Evolutionary conservation across 2,329 filamentous ascomycete species (phyloP), one percentile per base, ranked within the genome.

Genomic region (Biscogniauxia marginata): DNA sequence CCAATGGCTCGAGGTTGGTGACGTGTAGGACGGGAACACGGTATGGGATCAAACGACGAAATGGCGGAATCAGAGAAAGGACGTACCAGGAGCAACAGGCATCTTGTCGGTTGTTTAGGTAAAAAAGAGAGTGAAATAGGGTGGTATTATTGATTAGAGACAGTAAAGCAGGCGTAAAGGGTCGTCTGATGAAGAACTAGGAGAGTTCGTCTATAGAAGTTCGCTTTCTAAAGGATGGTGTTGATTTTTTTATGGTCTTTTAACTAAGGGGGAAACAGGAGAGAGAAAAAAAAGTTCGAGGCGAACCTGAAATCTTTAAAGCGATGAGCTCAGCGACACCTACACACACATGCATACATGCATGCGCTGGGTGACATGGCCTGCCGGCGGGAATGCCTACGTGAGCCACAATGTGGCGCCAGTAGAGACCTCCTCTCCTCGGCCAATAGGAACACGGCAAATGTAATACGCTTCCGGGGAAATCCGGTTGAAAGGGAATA

Each of bases 41-140:
- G 53, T 49, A 49, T 25, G 18, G 22, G 55, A 46, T 34, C 44
- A 57, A 24, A 47, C 44, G 46, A 56, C 60, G 53, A 63, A 59
- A 61, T 25, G 48, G 39, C 24, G 46, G 48, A 58, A 52, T 59
- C 54, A 62, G 46, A 52, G 55, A 21, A 58, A 48, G 43, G 57
- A 74, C 77, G 65, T 77, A 80, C 77, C 77, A 60, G 73, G 68
- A 68, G 72, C 68, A 70, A 72, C 75, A 70, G 64, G 66, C 72
- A 78, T 78, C 71, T 74, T 79, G 71, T 62, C 69, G 71, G 73
- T 71, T 53, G 47, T 59, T 51, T 53, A 23, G 16, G 52, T 55
- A 22, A 47, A 50, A 50, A 53, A 20, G 45, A 34, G 50, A 49
- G 51, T 47, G 54, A 64, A 55, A 63, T 58, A 55, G 58, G 51